Conservation (phyloP, 2,329 filamentous ascomycete species). For the Eutypella sp. region DNA sequence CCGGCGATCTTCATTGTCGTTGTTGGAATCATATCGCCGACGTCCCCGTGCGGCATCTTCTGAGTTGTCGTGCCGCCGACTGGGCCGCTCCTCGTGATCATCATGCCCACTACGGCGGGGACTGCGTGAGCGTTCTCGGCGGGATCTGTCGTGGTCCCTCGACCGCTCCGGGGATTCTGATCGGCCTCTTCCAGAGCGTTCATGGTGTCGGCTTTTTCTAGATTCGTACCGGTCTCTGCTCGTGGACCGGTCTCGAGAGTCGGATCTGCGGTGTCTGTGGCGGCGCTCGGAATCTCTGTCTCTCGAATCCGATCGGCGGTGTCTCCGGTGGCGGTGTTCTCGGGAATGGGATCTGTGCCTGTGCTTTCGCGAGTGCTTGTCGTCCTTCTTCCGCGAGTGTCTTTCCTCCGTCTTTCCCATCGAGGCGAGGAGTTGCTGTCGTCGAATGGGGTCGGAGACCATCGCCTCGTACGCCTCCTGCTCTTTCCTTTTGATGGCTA, state of each 20-base stretch:
- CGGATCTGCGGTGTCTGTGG: slow-evolving; percentile 39
- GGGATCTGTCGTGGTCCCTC: slow-evolving; percentile 14
- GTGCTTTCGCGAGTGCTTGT: slow-evolving; percentile 38
- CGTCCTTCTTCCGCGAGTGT: slow-evolving; percentile 34
- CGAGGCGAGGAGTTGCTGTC: slow-evolving; percentile 60
- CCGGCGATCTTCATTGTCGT: slow-evolving; percentile 19
- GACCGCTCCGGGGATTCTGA: slow-evolving; percentile 14
- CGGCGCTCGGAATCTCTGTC: slow-evolving; percentile 39
- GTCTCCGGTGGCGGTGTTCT: slow-evolving; percentile 35
- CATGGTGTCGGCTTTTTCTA: slow-evolving; percentile 16
- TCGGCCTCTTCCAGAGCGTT: slow-evolving; percentile 14
- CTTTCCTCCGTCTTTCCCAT: slow-evolving; percentile 52
- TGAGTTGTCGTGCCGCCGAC: slow-evolving; percentile 26
- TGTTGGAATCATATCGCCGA: slow-evolving; percentile 16
- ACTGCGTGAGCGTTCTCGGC: slow-evolving; percentile 27
- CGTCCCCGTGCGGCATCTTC: slow-evolving; percentile 16
- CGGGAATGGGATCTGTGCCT: slow-evolving; percentile 29
- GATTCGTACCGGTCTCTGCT: slow-evolving; percentile 32
- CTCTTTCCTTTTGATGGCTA: slow-evolving; percentile 91
- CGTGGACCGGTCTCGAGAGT: slow-evolving; percentile 37
- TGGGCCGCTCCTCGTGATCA: slow-evolving; percentile 22
- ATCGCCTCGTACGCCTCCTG: slow-evolving; percentile 74
- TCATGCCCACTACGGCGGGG: slow-evolving; percentile 24
- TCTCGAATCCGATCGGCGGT: slow-evolving; percentile 31
- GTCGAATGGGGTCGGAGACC: slow-evolving; percentile 70